Percentiles rank a stretch among this genome's conserved stretches.
phyloP scores from a whole-genome alignment of 208 protist species.

The Leptomonas pyrrhocoris region DNA sequence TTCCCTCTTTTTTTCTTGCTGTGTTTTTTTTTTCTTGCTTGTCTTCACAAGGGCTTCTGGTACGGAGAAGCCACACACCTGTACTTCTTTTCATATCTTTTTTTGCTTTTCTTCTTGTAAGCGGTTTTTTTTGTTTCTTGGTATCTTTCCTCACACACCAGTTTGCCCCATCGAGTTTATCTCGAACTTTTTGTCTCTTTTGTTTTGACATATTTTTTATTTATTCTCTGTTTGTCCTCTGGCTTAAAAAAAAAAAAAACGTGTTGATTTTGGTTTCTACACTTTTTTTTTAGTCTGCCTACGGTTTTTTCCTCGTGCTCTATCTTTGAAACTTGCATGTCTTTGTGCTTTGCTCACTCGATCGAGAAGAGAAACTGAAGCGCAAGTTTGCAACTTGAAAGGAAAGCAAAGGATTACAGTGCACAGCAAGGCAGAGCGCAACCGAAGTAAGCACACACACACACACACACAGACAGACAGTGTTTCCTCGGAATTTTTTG shows the following conservation, averaged over 20 bases:
- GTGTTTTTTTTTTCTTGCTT: conserved; percentile 12
- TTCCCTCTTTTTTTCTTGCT: conserved; percentile 5
- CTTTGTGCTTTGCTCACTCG: conserved; percentile 2
- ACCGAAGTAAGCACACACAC: no score
- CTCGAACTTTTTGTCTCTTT: conserved; percentile 16
- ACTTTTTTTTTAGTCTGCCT: conserved; percentile 6
- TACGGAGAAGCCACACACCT: neutral
- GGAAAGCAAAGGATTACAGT: neutral
- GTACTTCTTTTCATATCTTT: conserved; percentile 7
- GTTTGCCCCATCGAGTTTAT: conserved; percentile 5
- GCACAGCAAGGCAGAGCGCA: no score
- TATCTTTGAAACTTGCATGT: neutral
- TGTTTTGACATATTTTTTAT: no score
- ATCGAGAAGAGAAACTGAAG: conserved; percentile 1
- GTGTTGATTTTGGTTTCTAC: conserved; percentile 4
- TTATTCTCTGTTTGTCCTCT: conserved; percentile 5
- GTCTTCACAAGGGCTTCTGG: neutral
- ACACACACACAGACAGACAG: no score
- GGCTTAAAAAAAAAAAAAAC: neutral
- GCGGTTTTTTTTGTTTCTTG: conserved; percentile 3
- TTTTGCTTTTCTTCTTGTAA: conserved; percentile 8
- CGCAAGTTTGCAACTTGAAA: no score
- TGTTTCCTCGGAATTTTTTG: no score
- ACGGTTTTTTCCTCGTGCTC: neutral
- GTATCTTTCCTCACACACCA: conserved; percentile 1